Conservation (phyloP, 176 grass and related monocot genomes). For the Oryza brachyantha region DNA sequence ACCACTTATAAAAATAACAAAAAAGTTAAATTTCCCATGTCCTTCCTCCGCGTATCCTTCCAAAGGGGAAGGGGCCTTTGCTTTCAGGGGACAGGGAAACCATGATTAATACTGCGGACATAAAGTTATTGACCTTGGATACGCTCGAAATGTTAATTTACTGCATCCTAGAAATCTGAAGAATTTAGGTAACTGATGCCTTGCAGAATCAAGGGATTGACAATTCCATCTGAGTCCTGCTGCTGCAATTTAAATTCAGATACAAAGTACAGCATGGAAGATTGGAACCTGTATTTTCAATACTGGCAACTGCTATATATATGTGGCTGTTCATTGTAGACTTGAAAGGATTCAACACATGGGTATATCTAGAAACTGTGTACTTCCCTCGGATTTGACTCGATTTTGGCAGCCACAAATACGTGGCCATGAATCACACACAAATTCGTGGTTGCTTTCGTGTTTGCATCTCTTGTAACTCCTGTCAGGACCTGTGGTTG, state of each 20-base stretch:
- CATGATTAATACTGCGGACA: no score
- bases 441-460: background rate
- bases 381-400: background rate
- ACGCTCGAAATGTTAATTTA: background rate
- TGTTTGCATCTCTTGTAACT: background rate
- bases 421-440: background rate
- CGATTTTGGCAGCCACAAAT: no score
- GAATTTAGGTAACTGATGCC: background rate
- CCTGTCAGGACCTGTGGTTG: background rate
- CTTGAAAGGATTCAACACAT: constrained; percentile 1
- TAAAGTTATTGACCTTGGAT: no score
- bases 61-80: no score
- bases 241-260: background rate
- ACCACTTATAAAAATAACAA: no score
- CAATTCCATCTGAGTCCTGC: no score
- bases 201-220: background rate
- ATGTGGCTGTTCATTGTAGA: background rate
- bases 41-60: no score
- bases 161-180: background rate
- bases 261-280: background rate
- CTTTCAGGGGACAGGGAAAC: no score
- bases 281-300: background rate
- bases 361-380: background rate
- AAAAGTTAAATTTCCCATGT: no score
- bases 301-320: background rate